Conservation (phyloP, 257 asterid species). For the Plantago elongata region DNA sequence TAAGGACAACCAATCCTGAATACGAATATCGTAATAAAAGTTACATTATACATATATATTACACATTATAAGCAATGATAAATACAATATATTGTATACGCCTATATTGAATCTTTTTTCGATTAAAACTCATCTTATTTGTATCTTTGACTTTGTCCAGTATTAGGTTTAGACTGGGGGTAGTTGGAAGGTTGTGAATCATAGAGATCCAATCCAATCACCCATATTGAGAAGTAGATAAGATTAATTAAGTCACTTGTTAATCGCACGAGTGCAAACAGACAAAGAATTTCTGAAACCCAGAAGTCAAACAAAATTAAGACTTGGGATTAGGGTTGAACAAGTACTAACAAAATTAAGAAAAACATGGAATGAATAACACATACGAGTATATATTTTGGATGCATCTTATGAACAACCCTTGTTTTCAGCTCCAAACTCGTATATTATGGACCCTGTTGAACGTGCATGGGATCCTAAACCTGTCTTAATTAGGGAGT, state of each 20-base stretch:
- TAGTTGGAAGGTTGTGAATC: too few relatives aligned
- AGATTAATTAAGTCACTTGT: background rate
- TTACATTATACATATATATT: too few relatives aligned
- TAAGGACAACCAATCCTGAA: too few relatives aligned
- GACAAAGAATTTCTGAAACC: background rate
- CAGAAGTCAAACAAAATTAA: background rate
- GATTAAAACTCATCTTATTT: too few relatives aligned
- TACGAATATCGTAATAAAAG: too few relatives aligned
- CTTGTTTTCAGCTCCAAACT: conserved; percentile 27
- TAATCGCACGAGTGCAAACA: background rate
- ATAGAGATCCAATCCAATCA: too few relatives aligned
- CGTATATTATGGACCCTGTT: conserved; percentile 25
- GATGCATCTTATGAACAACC: background rate
- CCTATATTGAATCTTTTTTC: too few relatives aligned
- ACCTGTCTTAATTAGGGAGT: background rate
- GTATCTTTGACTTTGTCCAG: too few relatives aligned
- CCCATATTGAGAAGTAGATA: too few relatives aligned
- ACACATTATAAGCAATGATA: too few relatives aligned
- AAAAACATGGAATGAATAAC: conserved; percentile 11
- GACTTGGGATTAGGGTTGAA: conserved; percentile 4
- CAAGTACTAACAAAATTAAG: conserved; percentile 8
- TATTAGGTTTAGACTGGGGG: too few relatives aligned
- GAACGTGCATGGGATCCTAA: conserved; percentile 16
- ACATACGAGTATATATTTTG: background rate
- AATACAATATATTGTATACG: too few relatives aligned